Conservation (phyloP, 495 filamentous ascomycete species). For the Penicillium malachiteum region DNA sequence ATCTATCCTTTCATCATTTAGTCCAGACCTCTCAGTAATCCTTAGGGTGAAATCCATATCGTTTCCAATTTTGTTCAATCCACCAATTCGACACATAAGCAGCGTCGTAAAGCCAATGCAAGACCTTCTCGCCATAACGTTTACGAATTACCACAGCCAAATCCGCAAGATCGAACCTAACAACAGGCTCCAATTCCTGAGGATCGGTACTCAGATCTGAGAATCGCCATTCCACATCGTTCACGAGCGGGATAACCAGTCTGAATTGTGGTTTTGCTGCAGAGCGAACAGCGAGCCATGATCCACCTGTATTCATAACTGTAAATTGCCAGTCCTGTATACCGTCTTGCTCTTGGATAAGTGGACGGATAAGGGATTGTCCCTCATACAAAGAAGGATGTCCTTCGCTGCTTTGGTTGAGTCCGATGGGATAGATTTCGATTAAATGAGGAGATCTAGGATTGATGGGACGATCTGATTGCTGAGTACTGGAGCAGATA, state of each 20-base stretch:
- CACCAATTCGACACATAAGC: constrained; percentile 45
- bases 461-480: constrained; percentile 38
- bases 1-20: not conserved
- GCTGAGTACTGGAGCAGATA: constrained; percentile 28
- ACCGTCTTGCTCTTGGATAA: constrained; percentile 31
- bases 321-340: constrained; percentile 50
- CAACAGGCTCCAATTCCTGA: constrained; percentile 34
- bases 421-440: constrained; percentile 31
- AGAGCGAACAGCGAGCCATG: constrained; percentile 44
- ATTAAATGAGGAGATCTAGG: constrained; percentile 37
- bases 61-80: constrained; percentile 41
- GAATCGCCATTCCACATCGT: constrained; percentile 47
- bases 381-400: constrained; percentile 48
- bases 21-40: not conserved
- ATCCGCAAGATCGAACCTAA: constrained; percentile 36
- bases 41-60: constrained; percentile 8
- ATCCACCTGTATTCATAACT: constrained; percentile 52
- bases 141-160: constrained; percentile 29
- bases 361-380: constrained; percentile 46
- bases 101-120: constrained; percentile 45
- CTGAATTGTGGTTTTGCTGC: constrained; percentile 40
- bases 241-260: constrained; percentile 47
- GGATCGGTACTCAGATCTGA: constrained; percentile 43
- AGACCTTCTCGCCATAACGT: constrained; percentile 35
- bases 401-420: constrained; percentile 35